A percentile compares a stretch with the other conserved stretches of the same genome.
phyloP scores from a whole-genome alignment of 345 rosid genomes.

The Brassica cretica region DNA sequence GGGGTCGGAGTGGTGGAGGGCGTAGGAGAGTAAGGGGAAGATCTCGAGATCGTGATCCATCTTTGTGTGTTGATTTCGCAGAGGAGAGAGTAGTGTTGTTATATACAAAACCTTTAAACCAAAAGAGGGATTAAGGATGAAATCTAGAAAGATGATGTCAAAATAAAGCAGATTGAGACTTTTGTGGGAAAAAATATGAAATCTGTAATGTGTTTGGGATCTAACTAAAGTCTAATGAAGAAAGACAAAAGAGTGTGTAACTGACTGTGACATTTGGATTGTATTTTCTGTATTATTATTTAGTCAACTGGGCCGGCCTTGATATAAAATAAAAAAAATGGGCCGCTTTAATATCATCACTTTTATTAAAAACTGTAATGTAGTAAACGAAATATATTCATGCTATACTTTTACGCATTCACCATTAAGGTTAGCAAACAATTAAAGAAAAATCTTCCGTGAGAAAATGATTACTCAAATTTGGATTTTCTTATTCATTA shows the following conservation, averaged over 20 bases:
- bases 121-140: background rate
- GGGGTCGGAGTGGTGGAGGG: slow-evolving; percentile 54
- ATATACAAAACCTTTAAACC: background rate
- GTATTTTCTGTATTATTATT: background rate
- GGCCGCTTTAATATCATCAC: background rate
- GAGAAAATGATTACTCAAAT: no score
- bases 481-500: no score
- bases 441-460: no score
- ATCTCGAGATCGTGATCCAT: slow-evolving; percentile 62
- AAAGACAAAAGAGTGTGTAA: no score
- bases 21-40: slow-evolving; percentile 64
- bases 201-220: background rate
- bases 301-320: background rate
- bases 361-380: no score
- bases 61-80: background rate
- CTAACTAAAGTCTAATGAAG: background rate
- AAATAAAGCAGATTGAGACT: background rate
- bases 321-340: background rate
- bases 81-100: background rate
- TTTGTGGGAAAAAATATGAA: background rate
- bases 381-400: background rate
- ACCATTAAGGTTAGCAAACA: no score
- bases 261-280: background rate
- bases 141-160: background rate
- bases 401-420: background rate